phyloP scores from a whole-genome alignment of 1,284 basidiomycete species.

The Papiliotrema flavescens region DNA sequence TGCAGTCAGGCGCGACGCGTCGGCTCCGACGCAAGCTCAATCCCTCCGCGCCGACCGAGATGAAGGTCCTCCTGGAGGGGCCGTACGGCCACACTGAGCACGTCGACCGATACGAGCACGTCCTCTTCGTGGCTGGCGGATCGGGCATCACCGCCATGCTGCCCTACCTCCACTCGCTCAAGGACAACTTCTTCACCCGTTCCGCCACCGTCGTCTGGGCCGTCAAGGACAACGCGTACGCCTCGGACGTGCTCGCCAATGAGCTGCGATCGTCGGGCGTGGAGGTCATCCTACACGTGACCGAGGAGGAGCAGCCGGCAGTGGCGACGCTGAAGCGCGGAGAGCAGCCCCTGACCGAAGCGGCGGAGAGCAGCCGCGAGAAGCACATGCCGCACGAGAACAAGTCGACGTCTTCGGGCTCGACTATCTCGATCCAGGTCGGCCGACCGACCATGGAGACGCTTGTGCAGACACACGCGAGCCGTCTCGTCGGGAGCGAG shows the following conservation, averaged over 20 bases:
- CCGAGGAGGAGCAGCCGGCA: conserved; percentile 1
- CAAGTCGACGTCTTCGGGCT: neutral
- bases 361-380: neutral
- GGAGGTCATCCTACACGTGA: conserved; percentile 13
- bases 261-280: conserved; percentile 16
- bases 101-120: conserved; percentile 19
- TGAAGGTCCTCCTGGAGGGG: conserved; percentile 30
- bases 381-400: neutral
- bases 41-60: neutral
- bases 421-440: neutral
- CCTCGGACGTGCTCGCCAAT: conserved; percentile 22
- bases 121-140: conserved; percentile 13
- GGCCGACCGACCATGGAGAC: conserved; percentile 24
- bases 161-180: conserved; percentile 13
- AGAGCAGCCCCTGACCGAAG: neutral
- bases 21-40: conserved; percentile 8
- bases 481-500: conserved; percentile 7
- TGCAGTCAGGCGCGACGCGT: neutral
- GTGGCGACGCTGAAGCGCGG: neutral
- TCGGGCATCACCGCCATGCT: conserved; percentile 13
- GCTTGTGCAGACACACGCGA: conserved; percentile 10
- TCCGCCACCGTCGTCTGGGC: conserved; percentile 27
- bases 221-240: conserved; percentile 22
- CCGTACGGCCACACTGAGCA: conserved; percentile 29
- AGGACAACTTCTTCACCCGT: neutral